Evolutionary conservation across 2,329 filamentous ascomycete genomes (phyloP), one percentile per base, ranked within the genome.

Genomic region (Lachnellula suecica): DNA sequence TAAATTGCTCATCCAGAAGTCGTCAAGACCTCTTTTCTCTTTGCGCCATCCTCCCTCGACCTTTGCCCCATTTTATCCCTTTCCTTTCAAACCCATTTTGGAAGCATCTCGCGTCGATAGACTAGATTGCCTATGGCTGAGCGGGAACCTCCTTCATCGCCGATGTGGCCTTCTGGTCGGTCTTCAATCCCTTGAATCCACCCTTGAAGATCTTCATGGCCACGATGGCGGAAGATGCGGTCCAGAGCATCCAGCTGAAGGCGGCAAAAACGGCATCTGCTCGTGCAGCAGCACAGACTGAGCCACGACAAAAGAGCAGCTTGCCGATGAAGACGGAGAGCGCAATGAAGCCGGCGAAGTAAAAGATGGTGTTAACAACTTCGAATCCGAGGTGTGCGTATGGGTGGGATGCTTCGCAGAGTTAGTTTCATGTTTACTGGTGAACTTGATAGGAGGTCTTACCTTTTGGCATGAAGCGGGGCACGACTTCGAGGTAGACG

Each of bases 331-430:
- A 84, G 56, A 79, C 74, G 40, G 79, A 72, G 19, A 84, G 73
- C 9, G 79, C 79, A 60, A 83, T 74, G 69, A 84, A 84, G 51
- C 81, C 81, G 19, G 74, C 71, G 65, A 85, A 80, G 70, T 82
- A 83, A 64, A 84, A 78, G 51, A 83, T 57, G 4, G 74, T 70
- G 65, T 83, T 84, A 60, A 73, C 49, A 29, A 71, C 62, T 59
- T 84, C 81, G 54, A 83, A 57, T 23, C 67, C 71, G 29, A 84
- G 64, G 38, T 74, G 70, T 10, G 70, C 72, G 57, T 75, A 77
- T 25, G 79, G 75, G 63, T 81, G 74, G 29, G 75, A 74, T 35
- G 71, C 71, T 76, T 48, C 31, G 11, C 19, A 11, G 20, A 5
- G 23, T 52, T 37, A 48, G 40, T 35, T 34, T 9, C 22, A 22